Conservation (phyloP, 169 alveolate species). For the Neospora caninum region DNA sequence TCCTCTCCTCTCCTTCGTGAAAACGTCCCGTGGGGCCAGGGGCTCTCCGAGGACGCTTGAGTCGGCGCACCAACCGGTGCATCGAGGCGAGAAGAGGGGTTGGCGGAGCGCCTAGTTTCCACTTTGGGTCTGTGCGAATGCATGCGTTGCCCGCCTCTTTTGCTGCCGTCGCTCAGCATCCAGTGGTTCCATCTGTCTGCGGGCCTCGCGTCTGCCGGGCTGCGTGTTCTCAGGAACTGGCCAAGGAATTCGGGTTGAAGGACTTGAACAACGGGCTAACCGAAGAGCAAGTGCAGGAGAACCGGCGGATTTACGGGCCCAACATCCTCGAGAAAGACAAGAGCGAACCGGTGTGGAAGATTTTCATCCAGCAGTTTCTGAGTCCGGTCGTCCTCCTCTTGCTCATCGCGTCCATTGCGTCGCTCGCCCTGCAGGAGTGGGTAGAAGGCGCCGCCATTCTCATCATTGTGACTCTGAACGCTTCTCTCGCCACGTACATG, state of each 20-base stretch:
- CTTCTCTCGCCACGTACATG: slow-evolving; percentile 92
- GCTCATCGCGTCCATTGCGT: slow-evolving; percentile 83
- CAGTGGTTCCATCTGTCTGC: background rate
- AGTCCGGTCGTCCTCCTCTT: slow-evolving; percentile 86
- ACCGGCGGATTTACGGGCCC: slow-evolving; percentile 84
- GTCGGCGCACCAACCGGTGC: too few relatives aligned
- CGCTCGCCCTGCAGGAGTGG: slow-evolving; percentile 83
- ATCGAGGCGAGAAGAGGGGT: too few relatives aligned
- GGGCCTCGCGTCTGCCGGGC: too few relatives aligned
- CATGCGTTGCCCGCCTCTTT: background rate
- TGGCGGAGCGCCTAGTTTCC: background rate
- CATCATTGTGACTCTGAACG: slow-evolving; percentile 87
- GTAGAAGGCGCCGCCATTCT: slow-evolving; percentile 91
- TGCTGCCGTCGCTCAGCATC: background rate
- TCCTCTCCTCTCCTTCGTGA: too few relatives aligned
- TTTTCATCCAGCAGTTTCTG: slow-evolving; percentile 84
- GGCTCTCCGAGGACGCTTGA: too few relatives aligned
- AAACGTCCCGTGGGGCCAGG: too few relatives aligned
- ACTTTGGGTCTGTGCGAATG: background rate
- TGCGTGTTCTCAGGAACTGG: slow-evolving; percentile 69
- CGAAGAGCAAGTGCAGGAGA: slow-evolving; percentile 77
- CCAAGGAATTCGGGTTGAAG: slow-evolving; percentile 77
- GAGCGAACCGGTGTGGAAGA: slow-evolving; percentile 84
- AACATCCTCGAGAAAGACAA: slow-evolving; percentile 86
- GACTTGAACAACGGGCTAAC: slow-evolving; percentile 79